A percentile compares a stretch with the other conserved stretches of the same genome.
Evolutionary conservation across 441 rosid genomes (phyloP).

Genomic region (Adansonia gregorii): DNA sequence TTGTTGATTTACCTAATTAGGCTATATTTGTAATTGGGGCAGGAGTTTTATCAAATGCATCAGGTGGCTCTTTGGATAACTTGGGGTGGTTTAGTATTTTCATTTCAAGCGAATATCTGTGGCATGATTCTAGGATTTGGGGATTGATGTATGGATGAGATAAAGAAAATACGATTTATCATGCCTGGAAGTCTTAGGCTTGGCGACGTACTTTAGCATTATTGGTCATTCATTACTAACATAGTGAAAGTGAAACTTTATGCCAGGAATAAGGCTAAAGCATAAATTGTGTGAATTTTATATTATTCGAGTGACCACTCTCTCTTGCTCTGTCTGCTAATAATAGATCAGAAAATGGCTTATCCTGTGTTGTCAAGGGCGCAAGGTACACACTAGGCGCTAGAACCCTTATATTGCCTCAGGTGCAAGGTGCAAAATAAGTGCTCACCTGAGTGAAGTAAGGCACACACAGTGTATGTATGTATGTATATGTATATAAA

Average conservation of each 20-base stretch:
- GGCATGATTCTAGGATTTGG: constrained; percentile 12
- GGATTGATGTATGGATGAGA: neutral
- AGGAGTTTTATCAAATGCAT: neutral
- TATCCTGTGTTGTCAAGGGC: neutral
- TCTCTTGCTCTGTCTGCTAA: neutral
- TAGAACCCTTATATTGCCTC: no score
- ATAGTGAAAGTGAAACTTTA: neutral
- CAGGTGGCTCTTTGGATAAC: constrained; percentile 2
- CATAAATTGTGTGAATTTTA: neutral
- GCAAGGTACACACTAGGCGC: no score
- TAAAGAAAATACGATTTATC: neutral
- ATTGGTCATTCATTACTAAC: no score
- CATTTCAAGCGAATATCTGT: neutral
- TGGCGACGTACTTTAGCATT: neutral
- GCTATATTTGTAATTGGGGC: neutral
- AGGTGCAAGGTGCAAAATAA: no score
- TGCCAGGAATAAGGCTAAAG: neutral
- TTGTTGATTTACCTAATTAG: constrained; percentile 17
- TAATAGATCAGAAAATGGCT: neutral
- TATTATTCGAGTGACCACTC: neutral
- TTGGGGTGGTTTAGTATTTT: constrained; percentile 6
- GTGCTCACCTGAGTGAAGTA: no score
- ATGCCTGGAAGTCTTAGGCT: neutral
- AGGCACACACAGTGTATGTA: no score
- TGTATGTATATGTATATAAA: no score